phyloP scores from a whole-genome alignment of 1,139 yeast genomes.

The Suhomyces bokatorum region DNA sequence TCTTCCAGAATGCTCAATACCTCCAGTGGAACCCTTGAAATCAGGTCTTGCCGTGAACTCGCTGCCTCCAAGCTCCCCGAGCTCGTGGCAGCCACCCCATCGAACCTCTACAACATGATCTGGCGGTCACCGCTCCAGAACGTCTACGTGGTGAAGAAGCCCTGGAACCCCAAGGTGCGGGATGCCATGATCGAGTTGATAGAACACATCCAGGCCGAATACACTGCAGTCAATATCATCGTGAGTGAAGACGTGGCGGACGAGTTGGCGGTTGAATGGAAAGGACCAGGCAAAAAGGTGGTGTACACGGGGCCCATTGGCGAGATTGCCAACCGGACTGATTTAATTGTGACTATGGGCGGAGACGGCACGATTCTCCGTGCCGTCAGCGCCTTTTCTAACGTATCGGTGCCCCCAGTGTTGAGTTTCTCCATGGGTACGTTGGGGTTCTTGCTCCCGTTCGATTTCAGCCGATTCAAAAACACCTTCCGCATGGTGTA shows the following conservation, averaged over 20 bases:
- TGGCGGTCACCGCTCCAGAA: constrained; percentile 60
- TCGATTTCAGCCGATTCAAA: constrained; percentile 63
- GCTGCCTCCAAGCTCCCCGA: constrained; percentile 32
- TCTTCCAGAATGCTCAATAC: background rate
- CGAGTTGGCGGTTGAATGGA: constrained; percentile 53
- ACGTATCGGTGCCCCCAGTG: constrained; percentile 80
- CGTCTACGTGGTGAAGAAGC: constrained; percentile 79
- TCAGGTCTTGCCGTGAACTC: constrained; percentile 9
- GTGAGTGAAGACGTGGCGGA: constrained; percentile 77
- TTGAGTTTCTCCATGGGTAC: constrained; percentile 90
- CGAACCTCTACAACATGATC: constrained; percentile 49
- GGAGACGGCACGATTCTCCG: constrained; percentile 94
- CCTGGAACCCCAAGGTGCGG: constrained; percentile 68
- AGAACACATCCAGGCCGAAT: constrained; percentile 50
- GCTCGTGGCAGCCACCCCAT: constrained; percentile 43
- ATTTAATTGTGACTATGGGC: constrained; percentile 80
- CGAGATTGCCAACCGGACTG: constrained; percentile 60
- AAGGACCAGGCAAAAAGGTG: constrained; percentile 18
- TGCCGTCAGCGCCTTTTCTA: constrained; percentile 66
- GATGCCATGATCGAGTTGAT: constrained; percentile 68
- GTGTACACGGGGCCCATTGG: constrained; percentile 57
- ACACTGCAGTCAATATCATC: constrained; percentile 73
- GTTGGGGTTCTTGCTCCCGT: constrained; percentile 85
- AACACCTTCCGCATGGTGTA: constrained; percentile 68
- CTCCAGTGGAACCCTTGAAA: constrained; percentile 5